phyloP scores from a whole-genome alignment of 495 filamentous ascomycete species.

The Neurospora sp. region DNA sequence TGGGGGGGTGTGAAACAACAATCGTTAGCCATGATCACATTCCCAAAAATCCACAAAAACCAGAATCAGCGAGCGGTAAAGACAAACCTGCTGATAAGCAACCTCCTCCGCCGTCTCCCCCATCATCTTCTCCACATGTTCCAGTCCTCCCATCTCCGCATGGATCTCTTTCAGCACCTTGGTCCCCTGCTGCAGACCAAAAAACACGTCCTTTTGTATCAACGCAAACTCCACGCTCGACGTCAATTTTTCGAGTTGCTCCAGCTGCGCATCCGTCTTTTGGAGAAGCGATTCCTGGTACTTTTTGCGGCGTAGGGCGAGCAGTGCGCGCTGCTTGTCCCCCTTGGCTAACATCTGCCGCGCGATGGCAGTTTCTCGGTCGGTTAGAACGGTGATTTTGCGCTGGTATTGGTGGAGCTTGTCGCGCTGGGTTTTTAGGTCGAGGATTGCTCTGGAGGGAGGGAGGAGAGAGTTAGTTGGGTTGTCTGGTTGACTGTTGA shows the following conservation, averaged over 20 bases:
- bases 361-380: conserved; percentile 76
- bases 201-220: conserved; percentile 91
- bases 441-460: conserved; percentile 64
- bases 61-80: neutral
- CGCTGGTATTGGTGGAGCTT: conserved; percentile 84
- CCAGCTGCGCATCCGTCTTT: conserved; percentile 86
- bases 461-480: neutral
- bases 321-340: conserved; percentile 70
- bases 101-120: conserved; percentile 81
- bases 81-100: conserved; percentile 71
- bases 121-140: conserved; percentile 87
- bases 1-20: neutral
- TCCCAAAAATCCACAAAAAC: neutral
- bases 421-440: conserved; percentile 96
- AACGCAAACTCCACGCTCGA: conserved; percentile 84
- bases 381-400: conserved; percentile 72
- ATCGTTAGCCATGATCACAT: neutral
- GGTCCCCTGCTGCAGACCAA: conserved; percentile 86
- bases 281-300: conserved; percentile 86
- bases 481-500: neutral
- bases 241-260: conserved; percentile 74
- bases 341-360: conserved; percentile 61
- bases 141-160: conserved; percentile 90
- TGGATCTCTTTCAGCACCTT: conserved; percentile 82
- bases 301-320: conserved; percentile 89